phyloP scores from a whole-genome alignment of 257 asterid genomes.

The Gentiana straminea region DNA sequence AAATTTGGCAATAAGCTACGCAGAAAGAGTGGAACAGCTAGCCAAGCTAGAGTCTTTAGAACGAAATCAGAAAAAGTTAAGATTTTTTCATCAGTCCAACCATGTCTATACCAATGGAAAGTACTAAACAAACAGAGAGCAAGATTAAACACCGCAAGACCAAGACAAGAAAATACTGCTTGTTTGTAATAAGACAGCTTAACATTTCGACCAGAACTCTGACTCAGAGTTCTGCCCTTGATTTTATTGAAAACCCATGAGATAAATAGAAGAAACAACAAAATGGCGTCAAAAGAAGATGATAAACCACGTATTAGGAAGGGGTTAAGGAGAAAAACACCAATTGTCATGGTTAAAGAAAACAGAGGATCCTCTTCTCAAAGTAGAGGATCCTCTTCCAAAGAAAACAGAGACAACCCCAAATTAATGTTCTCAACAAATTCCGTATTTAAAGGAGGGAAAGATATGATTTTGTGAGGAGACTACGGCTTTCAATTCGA shows the following conservation, averaged over 20 bases:
- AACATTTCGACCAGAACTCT: constrained; percentile 13
- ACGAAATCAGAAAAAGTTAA: constrained; percentile 46
- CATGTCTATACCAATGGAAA: constrained; percentile 54
- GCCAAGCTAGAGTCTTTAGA: constrained; percentile 47
- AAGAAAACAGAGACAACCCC: constrained; percentile 3
- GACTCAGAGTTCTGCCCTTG: constrained; percentile 3
- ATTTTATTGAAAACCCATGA: constrained; percentile 31
- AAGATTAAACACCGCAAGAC: constrained; percentile 39
- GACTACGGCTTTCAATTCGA: too few relatives aligned
- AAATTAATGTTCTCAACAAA: too few relatives aligned
- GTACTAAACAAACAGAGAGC: constrained; percentile 33
- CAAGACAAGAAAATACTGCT: constrained; percentile 29
- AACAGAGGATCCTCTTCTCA: constrained; percentile 6
- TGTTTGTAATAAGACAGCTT: constrained; percentile 17
- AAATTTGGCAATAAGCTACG: constrained; percentile 19
- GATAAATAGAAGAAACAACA: constrained; percentile 22
- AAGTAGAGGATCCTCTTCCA: constrained; percentile 17
- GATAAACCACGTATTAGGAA: constrained; percentile 38
- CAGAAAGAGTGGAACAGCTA: constrained; percentile 37
- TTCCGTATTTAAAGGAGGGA: too few relatives aligned
- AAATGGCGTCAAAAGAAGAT: constrained; percentile 33
- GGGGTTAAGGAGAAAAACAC: constrained; percentile 32
- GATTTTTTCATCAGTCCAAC: constrained; percentile 67
- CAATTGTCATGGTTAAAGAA: not conserved
- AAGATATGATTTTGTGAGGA: too few relatives aligned